phyloP scores from a whole-genome alignment of 495 filamentous ascomycete genomes.

The Amorphotheca resinae region DNA sequence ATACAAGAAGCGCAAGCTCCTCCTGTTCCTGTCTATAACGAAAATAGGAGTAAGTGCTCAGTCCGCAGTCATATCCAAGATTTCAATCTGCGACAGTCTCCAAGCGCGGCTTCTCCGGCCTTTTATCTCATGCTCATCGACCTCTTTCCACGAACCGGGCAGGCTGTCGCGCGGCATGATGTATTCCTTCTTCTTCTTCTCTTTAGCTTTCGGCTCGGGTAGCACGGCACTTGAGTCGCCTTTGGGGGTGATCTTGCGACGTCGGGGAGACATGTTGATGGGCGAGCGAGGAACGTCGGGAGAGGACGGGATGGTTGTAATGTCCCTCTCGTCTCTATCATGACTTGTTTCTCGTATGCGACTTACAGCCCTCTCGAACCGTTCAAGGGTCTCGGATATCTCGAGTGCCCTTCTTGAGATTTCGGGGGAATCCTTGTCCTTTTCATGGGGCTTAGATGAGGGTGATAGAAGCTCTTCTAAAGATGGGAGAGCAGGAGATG shows the following conservation, averaged over 20 bases:
- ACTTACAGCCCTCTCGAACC: no score
- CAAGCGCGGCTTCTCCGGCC: constrained; percentile 5
- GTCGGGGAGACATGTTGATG: neutral
- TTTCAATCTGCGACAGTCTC: constrained; percentile 13
- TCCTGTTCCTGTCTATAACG: no score
- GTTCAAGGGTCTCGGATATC: no score
- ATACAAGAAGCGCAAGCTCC: no score
- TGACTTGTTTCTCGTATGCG: no score
- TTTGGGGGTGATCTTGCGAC: neutral
- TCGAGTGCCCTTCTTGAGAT: no score
- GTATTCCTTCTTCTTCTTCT: constrained; percentile 10
- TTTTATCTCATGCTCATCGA: constrained; percentile 7
- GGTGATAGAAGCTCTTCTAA: neutral
- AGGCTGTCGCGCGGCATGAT: constrained; percentile 12
- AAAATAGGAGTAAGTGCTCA: no score
- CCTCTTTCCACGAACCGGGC: constrained; percentile 14
- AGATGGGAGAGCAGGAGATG: neutral
- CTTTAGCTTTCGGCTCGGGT: neutral
- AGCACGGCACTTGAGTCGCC: neutral
- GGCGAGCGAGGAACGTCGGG: neutral
- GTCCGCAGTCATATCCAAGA: constrained; percentile 14
- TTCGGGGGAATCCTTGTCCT: no score
- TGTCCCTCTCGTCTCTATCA: neutral
- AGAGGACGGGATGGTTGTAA: neutral
- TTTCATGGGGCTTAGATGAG: no score